Evolutionary conservation across 352 stramenopile species (phyloP), one percentile per base, ranked within the genome.

Genomic region (Hyaloperonospora arabidopsidis): DNA sequence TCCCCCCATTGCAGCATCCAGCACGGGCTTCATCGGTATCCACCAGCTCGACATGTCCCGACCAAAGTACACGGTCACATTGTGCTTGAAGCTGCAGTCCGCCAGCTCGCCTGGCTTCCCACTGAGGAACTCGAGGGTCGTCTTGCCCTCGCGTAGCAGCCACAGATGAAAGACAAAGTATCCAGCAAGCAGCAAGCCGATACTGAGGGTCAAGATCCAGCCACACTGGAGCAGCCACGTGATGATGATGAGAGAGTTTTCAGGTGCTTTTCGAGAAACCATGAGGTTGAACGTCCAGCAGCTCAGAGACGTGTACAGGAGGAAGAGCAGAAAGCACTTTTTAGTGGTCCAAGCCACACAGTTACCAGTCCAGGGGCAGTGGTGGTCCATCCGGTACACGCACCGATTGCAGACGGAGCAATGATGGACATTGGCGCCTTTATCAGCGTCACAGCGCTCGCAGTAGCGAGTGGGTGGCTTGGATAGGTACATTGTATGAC

Each of bases 261-360:
- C 54, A 51, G 56, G 76, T 2, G 76, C 55, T 5, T 80, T 36
- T 18, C 52, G 41, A 38, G 58, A 52, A 25, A 45, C 57, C 54
- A 88, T 84, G 1, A 50, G 43, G 45, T 69, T 76, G 52, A 89
- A 91, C 13, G 67, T 32, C 36, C 86, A 57, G 34, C 76, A 87
- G 50, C 79, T 86, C 19, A 81, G 28, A 3, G 79, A 70, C 50
- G 84, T 87, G 68, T 92, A 91, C 0, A 86, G 13, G 17, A 91
- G 57, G 53, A 91, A 91, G 39, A 91, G 76, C 55, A 91, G 32
- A 49, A 91, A 91, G 63, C 69, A 78, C 66, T 89, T 92, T 52
- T 94, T 90, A 65, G 89, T 94, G 62, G 65, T 75, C 67, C 67
- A 86, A 6, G 74, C 84, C n/a, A 94, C 77, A 64, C 84, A 94